A percentile compares a stretch with the other conserved stretches of the same genome.
Conservation (phyloP, 106 monocot genomes). For the Phalaenopsis aphrodite region DNA sequence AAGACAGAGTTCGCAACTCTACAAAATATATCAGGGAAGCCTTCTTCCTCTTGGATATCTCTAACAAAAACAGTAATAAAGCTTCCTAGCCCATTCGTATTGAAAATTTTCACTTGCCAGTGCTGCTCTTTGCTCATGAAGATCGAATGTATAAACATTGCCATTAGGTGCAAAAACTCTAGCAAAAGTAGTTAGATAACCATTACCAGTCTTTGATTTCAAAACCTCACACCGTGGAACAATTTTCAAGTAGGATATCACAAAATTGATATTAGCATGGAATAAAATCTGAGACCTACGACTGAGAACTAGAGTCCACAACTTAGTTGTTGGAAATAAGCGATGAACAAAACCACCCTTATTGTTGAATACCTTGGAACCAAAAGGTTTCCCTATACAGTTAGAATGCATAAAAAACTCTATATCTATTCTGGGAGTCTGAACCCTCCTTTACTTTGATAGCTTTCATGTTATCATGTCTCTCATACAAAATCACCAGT, state of each 20-base stretch:
- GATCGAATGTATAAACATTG: constrained; percentile 82
- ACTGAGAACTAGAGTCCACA: constrained; percentile 89
- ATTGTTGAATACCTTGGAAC: constrained; percentile 59
- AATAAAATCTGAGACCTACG: constrained; percentile 95
- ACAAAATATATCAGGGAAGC: constrained; percentile 72
- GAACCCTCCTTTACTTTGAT: constrained; percentile 37
- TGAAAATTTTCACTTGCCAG: constrained; percentile 89
- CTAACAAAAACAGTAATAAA: constrained; percentile 78
- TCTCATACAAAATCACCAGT: constrained; percentile 90
- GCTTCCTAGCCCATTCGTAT: constrained; percentile 58
- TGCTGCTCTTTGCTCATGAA: constrained; percentile 83
- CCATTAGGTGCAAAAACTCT: constrained; percentile 83
- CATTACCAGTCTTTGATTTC: constrained; percentile 90
- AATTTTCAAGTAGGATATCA: constrained; percentile 77
- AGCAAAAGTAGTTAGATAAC: constrained; percentile 87
- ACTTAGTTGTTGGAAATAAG: constrained; percentile 78
- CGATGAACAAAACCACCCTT: constrained; percentile 75
- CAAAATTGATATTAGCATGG: constrained; percentile 79
- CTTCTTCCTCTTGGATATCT: constrained; percentile 83
- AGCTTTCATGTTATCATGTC: constrained; percentile 78
- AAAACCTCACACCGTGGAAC: constrained; percentile 91
- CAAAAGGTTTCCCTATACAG: constrained; percentile 83
- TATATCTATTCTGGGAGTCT: constrained; percentile 75
- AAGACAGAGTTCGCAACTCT: constrained; percentile 69
- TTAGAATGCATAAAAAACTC: constrained; percentile 83